Evolutionary conservation across 2,329 filamentous ascomycete genomes (phyloP).

Genomic region (Sarocladium kiliense): DNA sequence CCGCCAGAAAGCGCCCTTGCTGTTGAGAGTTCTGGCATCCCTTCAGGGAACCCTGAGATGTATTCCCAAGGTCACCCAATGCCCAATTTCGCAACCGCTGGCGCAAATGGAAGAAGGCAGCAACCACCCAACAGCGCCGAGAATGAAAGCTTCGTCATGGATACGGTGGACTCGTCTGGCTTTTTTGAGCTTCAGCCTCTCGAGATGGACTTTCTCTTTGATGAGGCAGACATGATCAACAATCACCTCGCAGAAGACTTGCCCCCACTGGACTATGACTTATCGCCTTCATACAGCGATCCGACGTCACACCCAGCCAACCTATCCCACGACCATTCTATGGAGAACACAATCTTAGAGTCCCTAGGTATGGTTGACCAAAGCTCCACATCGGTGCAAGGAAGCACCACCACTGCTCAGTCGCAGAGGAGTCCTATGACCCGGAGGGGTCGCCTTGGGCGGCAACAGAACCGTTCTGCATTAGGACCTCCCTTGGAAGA

Average conservation of each 20-base stretch:
- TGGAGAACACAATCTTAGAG: background rate
- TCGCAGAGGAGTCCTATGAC: background rate
- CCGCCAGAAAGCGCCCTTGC: background rate
- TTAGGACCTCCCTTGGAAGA: background rate
- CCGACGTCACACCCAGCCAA: background rate
- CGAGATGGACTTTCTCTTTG: conserved; percentile 11
- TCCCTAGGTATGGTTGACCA: background rate
- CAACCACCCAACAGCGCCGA: background rate
- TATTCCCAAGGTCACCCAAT: background rate
- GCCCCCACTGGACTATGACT: conserved; percentile 2
- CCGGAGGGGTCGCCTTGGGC: background rate
- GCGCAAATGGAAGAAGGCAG: background rate
- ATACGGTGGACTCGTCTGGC: background rate
- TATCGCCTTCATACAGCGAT: background rate
- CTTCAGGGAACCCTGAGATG: background rate
- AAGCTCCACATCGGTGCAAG: background rate
- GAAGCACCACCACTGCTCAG: background rate
- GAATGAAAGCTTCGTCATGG: background rate
- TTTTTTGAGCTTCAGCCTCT: conserved; percentile 9
- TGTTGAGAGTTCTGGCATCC: background rate
- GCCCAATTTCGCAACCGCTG: background rate
- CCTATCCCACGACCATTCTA: too few relatives aligned
- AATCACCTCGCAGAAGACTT: conserved; percentile 10
- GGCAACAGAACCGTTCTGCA: background rate
- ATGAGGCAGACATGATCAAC: conserved; percentile 13